These are phyloP conservation scores for Babesia gibsoni DNA, from an alignment of 169 alveolate species.

Conservation along the genomic window DNA sequence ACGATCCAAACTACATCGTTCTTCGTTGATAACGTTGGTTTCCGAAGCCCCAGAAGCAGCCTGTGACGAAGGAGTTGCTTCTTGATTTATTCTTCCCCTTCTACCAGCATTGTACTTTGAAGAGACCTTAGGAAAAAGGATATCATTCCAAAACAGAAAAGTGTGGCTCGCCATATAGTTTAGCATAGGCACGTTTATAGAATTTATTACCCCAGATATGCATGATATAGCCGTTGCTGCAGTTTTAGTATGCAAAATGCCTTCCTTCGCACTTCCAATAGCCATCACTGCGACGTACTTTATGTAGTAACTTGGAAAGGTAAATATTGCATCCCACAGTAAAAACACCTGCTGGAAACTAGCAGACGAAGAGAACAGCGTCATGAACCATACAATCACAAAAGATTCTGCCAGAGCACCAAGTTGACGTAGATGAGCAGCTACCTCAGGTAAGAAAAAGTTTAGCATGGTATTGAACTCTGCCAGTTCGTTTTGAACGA, in stretches of 20 bases:
- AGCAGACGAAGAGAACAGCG: slow-evolving; percentile 40
- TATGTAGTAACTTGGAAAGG: slow-evolving; percentile 35
- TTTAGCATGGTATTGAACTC: slow-evolving; percentile 57
- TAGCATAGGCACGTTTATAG: slow-evolving; percentile 56
- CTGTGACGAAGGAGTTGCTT: background rate
- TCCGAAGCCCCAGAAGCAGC: background rate
- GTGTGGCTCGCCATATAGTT: slow-evolving; percentile 8
- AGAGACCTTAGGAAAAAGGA: slow-evolving; percentile 21
- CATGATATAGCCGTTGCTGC: slow-evolving; percentile 44
- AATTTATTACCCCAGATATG: slow-evolving; percentile 37
- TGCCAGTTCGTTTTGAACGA: slow-evolving; percentile 39
- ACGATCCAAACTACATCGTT: slow-evolving; percentile 3
- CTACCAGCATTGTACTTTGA: background rate
- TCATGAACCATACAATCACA: slow-evolving; percentile 63
- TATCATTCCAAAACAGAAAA: slow-evolving; percentile 24
- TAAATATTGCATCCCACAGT: slow-evolving; percentile 43
- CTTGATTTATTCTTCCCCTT: background rate
- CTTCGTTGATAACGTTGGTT: background rate
- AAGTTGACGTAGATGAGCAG: slow-evolving; percentile 32
- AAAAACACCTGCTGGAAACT: slow-evolving; percentile 31
- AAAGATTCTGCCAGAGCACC: slow-evolving; percentile 62
- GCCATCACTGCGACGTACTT: slow-evolving; percentile 48
- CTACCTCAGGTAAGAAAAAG: slow-evolving; percentile 53
- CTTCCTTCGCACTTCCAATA: slow-evolving; percentile 32
- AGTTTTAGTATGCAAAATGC: slow-evolving; percentile 11